Conservation (phyloP, 768 basidiomycete genomes). For the Piloderma croceum region DNA sequence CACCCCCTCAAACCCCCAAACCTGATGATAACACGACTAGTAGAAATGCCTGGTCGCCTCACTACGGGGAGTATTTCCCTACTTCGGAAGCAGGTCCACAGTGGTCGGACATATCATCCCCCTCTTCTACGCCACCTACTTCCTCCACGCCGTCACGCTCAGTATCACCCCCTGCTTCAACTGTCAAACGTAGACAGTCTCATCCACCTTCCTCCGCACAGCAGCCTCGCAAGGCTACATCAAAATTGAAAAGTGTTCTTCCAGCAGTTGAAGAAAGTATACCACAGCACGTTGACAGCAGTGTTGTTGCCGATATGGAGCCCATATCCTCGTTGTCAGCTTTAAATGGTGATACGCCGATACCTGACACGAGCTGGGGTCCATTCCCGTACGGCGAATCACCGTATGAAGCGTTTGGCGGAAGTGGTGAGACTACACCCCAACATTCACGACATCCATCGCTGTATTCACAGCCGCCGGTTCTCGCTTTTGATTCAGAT, state of each 20-base stretch:
- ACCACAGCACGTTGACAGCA: slow-evolving; percentile 24
- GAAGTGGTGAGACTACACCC: too few species aligned
- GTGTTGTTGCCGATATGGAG: slow-evolving; percentile 9
- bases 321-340: slow-evolving; percentile 22
- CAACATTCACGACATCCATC: too few species aligned
- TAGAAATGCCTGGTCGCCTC: slow-evolving; percentile 47
- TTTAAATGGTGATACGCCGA: slow-evolving; percentile 25
- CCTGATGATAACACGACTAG: slow-evolving; percentile 28
- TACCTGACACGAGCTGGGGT: slow-evolving; percentile 32
- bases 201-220: slow-evolving; percentile 37
- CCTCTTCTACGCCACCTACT: slow-evolving; percentile 35
- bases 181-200: slow-evolving; percentile 44
- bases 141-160: slow-evolving; percentile 44
- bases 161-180: slow-evolving; percentile 41
- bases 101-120: slow-evolving; percentile 46
- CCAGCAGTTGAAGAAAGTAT: slow-evolving; percentile 63
- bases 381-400: slow-evolving; percentile 37
- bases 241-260: slow-evolving; percentile 69
- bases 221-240: slow-evolving; percentile 48
- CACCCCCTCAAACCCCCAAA: slow-evolving; percentile 35
- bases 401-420: slow-evolving; percentile 29
- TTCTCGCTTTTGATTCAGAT: slow-evolving; percentile 12
- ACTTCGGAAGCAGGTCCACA: too few species aligned
- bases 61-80: slow-evolving; percentile 42
- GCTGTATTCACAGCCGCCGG: slow-evolving; percentile 21